A percentile compares a stretch with the other conserved stretches of the same genome.
phyloP scores from a whole-genome alignment of 1,284 basidiomycete genomes.

The Tilletia indica region DNA sequence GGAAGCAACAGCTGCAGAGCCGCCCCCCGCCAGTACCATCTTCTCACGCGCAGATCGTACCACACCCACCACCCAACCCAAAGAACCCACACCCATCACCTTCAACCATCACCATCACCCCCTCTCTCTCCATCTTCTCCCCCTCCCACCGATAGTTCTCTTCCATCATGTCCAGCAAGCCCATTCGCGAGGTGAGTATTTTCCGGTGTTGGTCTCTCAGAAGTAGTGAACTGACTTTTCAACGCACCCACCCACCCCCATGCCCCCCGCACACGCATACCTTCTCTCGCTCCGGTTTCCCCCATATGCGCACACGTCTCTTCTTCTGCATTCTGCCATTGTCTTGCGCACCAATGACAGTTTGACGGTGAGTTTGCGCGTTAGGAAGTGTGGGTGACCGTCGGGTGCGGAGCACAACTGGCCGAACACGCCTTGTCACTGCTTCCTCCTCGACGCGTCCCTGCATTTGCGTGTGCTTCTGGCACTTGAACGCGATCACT shows the following conservation, averaged over 20 bases:
- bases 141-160: neutral
- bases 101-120: neutral
- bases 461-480: no score
- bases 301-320: neutral
- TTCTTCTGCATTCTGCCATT: neutral
- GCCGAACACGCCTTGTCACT: no score
- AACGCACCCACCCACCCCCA: neutral
- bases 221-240: neutral
- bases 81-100: neutral
- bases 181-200: slow-evolving; percentile 14
- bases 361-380: slow-evolving; percentile 4
- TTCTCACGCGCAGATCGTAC: slow-evolving; percentile 5
- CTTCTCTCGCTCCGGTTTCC: neutral
- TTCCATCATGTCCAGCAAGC: slow-evolving; percentile 17
- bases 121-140: neutral
- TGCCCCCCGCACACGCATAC: neutral
- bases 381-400: no score
- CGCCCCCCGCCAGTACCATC: neutral
- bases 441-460: no score
- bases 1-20: neutral
- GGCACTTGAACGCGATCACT: no score
- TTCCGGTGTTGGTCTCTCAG: neutral
- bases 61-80: neutral
- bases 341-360: neutral
- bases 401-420: no score